phyloP scores from a whole-genome alignment of 2,329 filamentous ascomycete species.

The Aspergillus sp. region DNA sequence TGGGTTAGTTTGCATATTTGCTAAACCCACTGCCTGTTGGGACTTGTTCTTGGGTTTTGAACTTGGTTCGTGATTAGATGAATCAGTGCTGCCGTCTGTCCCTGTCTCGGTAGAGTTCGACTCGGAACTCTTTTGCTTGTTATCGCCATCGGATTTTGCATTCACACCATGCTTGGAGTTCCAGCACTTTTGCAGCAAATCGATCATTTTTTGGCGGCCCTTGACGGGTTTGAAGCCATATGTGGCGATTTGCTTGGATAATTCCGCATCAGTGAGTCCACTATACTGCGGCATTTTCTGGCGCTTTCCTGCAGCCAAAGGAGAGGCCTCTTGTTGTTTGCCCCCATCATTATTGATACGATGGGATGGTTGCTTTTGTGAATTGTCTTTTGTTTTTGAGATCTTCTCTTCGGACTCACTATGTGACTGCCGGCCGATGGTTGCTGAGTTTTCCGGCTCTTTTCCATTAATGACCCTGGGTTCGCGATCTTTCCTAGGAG shows the following conservation, averaged over 20 bases:
- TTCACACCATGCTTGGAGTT: constrained; percentile 43
- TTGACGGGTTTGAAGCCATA: constrained; percentile 69
- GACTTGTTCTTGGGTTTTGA: background rate
- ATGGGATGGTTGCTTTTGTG: background rate
- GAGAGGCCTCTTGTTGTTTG: background rate
- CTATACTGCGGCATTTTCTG: constrained; percentile 49
- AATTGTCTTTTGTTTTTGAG: background rate
- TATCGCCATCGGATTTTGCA: constrained; percentile 18
- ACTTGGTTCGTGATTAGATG: constrained; percentile 4
- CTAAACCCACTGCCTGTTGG: too few species aligned
- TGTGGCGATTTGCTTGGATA: constrained; percentile 53
- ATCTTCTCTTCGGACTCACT: background rate
- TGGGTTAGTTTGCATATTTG: too few species aligned
- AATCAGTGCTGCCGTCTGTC: too few species aligned
- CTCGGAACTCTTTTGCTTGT: background rate
- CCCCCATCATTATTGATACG: background rate
- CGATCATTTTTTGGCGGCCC: constrained; percentile 60
- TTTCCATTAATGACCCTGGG: background rate
- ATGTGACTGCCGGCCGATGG: background rate
- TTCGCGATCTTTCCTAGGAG: constrained; percentile 3
- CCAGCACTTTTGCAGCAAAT: constrained; percentile 64
- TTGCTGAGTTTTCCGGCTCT: background rate
- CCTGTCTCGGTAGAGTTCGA: background rate
- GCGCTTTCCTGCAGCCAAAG: constrained; percentile 1
- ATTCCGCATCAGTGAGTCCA: constrained; percentile 53